These are phyloP conservation scores for Eucalyptus shirleyi DNA, from an alignment of 345 rosid genomes.

Conservation along the genomic window DNA sequence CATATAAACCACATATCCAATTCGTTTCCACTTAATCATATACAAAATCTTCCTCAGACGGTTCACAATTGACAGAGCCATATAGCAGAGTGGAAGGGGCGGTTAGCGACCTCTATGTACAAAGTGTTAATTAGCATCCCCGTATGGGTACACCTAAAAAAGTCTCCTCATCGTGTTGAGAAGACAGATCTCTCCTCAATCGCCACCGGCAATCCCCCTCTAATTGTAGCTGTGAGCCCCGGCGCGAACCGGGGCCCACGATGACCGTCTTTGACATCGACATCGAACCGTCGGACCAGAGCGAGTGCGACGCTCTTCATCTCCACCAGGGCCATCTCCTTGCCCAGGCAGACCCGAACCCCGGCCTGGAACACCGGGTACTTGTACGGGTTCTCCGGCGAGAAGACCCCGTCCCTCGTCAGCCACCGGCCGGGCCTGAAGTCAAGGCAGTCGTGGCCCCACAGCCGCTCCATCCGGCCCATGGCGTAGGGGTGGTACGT, in stretches of 20 bases:
- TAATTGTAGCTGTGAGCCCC: slow-evolving; percentile 61
- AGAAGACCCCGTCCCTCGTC: slow-evolving; percentile 10
- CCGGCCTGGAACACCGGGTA: slow-evolving; percentile 63
- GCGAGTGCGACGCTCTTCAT: slow-evolving; percentile 38
- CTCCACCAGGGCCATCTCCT: slow-evolving; percentile 44
- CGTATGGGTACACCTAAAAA: rapidly evolving
- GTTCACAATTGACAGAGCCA: not conserved
- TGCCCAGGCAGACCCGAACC: slow-evolving; percentile 48
- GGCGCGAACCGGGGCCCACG: slow-evolving; percentile 32
- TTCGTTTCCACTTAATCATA: not conserved
- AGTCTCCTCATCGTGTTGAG: not conserved
- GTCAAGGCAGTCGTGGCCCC: slow-evolving; percentile 34
- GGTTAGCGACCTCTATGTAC: not conserved
- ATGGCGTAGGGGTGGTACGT: slow-evolving; percentile 57
- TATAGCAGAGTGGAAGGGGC: not conserved
- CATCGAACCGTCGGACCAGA: slow-evolving; percentile 15
- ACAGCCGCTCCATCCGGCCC: slow-evolving; percentile 46
- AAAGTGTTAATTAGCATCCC: not conserved
- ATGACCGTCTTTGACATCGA: slow-evolving; percentile 6
- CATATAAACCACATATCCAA: not conserved
- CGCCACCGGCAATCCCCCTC: slow-evolving; percentile 52
- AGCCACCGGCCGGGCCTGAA: slow-evolving; percentile 47
- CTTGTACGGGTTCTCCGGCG: slow-evolving; percentile 14
- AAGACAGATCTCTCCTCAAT: not conserved
- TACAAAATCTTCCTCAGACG: not conserved